Evolutionary conservation across 1,284 basidiomycete genomes (phyloP).

Genomic region (Sanghuangporus sanghuang): DNA sequence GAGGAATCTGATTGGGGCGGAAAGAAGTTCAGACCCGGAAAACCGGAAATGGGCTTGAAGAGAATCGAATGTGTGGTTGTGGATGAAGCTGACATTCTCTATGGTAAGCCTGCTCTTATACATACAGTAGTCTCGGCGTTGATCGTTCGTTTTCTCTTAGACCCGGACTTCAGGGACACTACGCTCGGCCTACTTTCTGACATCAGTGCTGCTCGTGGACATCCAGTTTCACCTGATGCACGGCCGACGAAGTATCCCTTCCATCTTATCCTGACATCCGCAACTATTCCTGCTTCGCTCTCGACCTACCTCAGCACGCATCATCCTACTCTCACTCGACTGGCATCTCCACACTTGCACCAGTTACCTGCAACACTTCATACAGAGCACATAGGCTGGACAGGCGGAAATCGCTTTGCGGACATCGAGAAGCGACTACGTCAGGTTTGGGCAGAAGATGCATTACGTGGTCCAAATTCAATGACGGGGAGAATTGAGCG

Average conservation of each 20-base stretch:
- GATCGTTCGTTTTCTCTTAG: constrained; percentile 31
- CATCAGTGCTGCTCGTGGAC: constrained; percentile 58
- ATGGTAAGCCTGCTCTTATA: constrained; percentile 45
- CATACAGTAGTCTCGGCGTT: neutral
- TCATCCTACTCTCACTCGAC: constrained; percentile 57
- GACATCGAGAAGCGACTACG: constrained; percentile 74
- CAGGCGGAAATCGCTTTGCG: constrained; percentile 71
- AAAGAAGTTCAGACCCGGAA: constrained; percentile 32
- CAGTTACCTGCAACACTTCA: constrained; percentile 65
- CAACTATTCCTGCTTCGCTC: constrained; percentile 80
- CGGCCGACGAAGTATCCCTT: constrained; percentile 53
- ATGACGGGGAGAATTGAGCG: constrained; percentile 24
- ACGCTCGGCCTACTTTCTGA: constrained; percentile 66
- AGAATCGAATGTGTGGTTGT: constrained; percentile 81
- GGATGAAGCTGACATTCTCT: constrained; percentile 87
- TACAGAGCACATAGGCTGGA: constrained; percentile 70
- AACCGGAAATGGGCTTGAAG: constrained; percentile 52
- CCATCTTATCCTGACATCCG: constrained; percentile 78
- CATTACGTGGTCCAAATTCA: constrained; percentile 24
- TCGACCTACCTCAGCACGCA: constrained; percentile 55
- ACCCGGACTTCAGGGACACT: constrained; percentile 72
- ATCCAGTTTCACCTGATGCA: constrained; percentile 31
- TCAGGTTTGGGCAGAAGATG: constrained; percentile 71
- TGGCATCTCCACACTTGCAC: constrained; percentile 78
- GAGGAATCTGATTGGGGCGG: constrained; percentile 27